Conservation (phyloP, 257 asterid species). For the Nicotiana attenuata region DNA sequence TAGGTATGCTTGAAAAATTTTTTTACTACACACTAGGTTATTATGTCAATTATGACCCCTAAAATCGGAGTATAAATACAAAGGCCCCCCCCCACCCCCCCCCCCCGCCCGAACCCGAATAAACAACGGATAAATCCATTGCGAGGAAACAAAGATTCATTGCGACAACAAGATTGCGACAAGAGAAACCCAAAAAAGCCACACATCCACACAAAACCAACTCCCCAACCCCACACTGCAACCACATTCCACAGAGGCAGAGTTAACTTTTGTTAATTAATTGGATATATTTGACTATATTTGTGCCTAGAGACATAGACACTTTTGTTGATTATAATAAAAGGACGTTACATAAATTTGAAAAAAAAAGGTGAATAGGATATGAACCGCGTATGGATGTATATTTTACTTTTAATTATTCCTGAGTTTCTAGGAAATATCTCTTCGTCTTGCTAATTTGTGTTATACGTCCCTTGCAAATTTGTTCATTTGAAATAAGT, state of each 20-base stretch:
- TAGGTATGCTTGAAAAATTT: no score
- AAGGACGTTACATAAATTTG: neutral
- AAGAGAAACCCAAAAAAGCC: no score
- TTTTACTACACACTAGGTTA: no score
- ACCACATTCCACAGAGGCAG: neutral
- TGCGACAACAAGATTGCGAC: neutral
- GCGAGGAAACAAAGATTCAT: no score
- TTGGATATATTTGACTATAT: neutral
- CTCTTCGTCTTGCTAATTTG: neutral
- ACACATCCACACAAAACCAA: neutral
- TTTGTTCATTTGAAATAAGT: neutral
- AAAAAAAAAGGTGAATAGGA: neutral
- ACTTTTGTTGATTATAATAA: neutral
- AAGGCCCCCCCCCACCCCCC: no score
- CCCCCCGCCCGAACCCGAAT: no score
- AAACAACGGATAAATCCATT: no score
- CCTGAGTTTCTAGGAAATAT: neutral
- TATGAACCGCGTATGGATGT: neutral
- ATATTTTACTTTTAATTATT: neutral
- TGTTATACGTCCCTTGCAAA: neutral
- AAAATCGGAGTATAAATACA: no score
- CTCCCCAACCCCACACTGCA: neutral
- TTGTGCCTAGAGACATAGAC: no score
- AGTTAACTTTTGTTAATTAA: no score
- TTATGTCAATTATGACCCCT: no score